Evolutionary conservation across 768 basidiomycete species (phyloP).

Genomic region (Dendrothele bispora): DNA sequence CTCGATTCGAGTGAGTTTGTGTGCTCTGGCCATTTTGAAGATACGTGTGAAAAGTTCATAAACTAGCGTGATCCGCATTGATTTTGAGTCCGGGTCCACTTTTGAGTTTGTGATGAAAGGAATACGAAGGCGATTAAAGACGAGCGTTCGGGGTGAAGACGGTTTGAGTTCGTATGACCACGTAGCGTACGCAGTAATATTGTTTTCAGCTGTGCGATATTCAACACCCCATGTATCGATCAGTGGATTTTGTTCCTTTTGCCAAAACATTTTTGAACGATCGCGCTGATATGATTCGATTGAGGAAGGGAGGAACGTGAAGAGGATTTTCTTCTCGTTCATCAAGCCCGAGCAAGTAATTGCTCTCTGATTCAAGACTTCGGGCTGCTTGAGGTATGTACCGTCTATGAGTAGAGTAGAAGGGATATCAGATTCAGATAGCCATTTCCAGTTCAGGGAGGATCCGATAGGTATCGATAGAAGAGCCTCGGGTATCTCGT

Average conservation of each 20-base stretch:
- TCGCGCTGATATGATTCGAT: slow-evolving; percentile 45
- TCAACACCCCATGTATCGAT: slow-evolving; percentile 6
- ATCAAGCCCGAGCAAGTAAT: too few species aligned
- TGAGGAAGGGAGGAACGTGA: slow-evolving; percentile 41
- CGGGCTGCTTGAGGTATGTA: too few species aligned
- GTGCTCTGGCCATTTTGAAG: slow-evolving; percentile 30
- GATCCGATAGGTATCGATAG: too few species aligned
- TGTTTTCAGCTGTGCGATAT: too few species aligned
- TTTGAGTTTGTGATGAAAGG: too few species aligned
- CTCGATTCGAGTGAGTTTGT: slow-evolving; percentile 39
- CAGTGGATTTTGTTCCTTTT: slow-evolving; percentile 4
- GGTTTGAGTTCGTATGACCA: slow-evolving; percentile 43
- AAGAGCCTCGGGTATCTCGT: too few species aligned
- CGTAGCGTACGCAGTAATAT: slow-evolving; percentile 36
- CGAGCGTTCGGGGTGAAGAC: slow-evolving; percentile 31
- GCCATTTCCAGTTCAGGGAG: too few species aligned
- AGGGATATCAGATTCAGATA: too few species aligned
- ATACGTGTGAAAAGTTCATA: too few species aligned
- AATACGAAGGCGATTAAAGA: slow-evolving; percentile 48
- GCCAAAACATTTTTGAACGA: slow-evolving; percentile 16
- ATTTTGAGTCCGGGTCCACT: neutral
- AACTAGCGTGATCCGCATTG: slow-evolving; percentile 33
- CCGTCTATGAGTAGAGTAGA: too few species aligned
- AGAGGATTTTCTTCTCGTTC: too few species aligned
- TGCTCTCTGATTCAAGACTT: too few species aligned